Conservation (phyloP, 176 grass and related monocot genomes). For the Carex cristatella region DNA sequence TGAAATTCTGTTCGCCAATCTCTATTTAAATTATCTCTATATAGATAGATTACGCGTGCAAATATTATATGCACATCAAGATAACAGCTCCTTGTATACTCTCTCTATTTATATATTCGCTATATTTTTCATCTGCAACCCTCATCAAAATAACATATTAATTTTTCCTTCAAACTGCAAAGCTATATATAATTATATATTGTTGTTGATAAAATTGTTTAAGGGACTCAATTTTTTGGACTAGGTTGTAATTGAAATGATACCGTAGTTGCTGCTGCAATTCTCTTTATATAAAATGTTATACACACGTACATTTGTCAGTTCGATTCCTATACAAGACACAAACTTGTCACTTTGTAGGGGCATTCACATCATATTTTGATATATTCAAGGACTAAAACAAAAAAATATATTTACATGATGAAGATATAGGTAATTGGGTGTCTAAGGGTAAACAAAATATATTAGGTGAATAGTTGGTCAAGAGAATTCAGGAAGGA, state of each 20-base stretch:
- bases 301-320: neutral
- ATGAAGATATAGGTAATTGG: neutral
- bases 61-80: conserved; percentile 21
- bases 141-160: neutral
- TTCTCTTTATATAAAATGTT: neutral
- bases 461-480: neutral
- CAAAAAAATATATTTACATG: neutral
- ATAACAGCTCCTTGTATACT: neutral
- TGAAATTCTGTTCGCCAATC: neutral
- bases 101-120: neutral
- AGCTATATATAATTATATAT: neutral
- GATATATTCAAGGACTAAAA: neutral
- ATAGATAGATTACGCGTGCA: neutral
- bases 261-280: neutral
- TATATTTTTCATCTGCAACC: neutral
- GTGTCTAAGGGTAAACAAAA: neutral
- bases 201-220: neutral
- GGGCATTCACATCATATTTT: neutral
- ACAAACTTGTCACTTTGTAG: neutral
- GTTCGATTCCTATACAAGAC: neutral
- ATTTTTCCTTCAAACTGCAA: neutral
- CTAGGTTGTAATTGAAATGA: neutral
- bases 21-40: neutral
- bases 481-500: neutral
- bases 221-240: neutral